phyloP scores from a whole-genome alignment of 306 rosid genomes.

The Cicer judaicum region DNA sequence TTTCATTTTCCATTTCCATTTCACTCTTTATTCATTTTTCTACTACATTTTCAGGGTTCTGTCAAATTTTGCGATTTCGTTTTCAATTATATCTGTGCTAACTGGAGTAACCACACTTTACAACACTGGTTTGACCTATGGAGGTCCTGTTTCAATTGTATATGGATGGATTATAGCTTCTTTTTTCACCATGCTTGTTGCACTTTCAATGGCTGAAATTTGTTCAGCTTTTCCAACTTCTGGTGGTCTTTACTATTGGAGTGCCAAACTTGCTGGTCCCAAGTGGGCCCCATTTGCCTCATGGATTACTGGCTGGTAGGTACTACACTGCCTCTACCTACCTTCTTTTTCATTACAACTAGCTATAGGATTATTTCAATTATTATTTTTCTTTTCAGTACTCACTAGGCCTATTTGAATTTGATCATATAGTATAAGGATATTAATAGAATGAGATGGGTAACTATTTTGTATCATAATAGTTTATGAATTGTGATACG shows the following conservation, averaged over 20 bases:
- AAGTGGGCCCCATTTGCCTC: conserved; percentile 95
- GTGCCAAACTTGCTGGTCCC: conserved; percentile 97
- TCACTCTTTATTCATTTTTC: neutral
- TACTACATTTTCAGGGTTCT: conserved; percentile 58
- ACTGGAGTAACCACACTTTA: conserved; percentile 93
- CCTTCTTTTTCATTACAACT: neutral
- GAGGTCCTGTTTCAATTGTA: conserved; percentile 82
- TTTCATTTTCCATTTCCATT: neutral
- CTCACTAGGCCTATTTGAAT: neutral
- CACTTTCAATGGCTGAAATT: conserved; percentile 92
- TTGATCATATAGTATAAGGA: neutral
- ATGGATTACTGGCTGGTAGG: conserved; percentile 97
- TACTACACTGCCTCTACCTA: neutral
- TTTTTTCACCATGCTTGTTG: conserved; percentile 82
- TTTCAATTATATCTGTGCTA: conserved; percentile 89
- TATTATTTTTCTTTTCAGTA: neutral
- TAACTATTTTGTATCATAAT: no score
- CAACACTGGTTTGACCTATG: conserved; percentile 79
- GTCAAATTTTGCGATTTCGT: conserved; percentile 90
- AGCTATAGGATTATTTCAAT: neutral
- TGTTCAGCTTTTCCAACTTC: conserved; percentile 96
- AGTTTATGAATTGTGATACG: no score
- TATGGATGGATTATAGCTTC: conserved; percentile 91
- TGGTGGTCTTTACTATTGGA: conserved; percentile 97
- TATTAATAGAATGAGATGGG: no score